Evolutionary conservation across 1,284 basidiomycete genomes (phyloP).

Genomic region (Ustilago cynodontis): DNA sequence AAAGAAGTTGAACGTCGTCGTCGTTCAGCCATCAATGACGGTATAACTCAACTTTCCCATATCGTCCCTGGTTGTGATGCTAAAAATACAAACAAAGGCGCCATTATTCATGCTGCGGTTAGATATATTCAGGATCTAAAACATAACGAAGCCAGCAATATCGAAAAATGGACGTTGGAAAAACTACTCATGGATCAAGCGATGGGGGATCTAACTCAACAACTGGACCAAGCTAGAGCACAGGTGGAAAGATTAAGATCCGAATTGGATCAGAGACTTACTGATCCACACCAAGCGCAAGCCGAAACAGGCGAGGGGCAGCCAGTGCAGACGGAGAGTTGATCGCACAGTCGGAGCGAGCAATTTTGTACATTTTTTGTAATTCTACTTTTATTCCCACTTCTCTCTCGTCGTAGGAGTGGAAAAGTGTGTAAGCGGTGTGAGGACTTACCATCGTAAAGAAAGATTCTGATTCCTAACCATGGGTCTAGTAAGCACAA

Average conservation of each 20-base stretch:
- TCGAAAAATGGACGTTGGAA: slow-evolving; percentile 90
- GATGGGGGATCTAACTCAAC: slow-evolving; percentile 65
- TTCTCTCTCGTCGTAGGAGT: neutral
- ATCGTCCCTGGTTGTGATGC: slow-evolving; percentile 85
- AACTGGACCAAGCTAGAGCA: slow-evolving; percentile 56
- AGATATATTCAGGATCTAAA: slow-evolving; percentile 90
- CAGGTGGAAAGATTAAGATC: slow-evolving; percentile 60
- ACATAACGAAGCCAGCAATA: slow-evolving; percentile 88
- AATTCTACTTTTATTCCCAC: neutral
- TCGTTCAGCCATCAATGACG: slow-evolving; percentile 93
- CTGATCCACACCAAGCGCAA: neutral
- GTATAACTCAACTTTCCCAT: slow-evolving; percentile 89
- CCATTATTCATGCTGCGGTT: slow-evolving; percentile 84
- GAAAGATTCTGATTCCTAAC: slow-evolving; percentile 42
- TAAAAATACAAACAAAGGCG: slow-evolving; percentile 82
- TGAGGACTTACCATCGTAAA: slow-evolving; percentile 24
- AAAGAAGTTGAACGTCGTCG: slow-evolving; percentile 97
- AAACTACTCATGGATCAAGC: slow-evolving; percentile 90
- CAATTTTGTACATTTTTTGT: neutral
- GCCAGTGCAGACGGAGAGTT: neutral
- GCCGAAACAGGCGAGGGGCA: neutral
- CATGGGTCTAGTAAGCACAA: slow-evolving; percentile 75
- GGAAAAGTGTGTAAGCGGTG: neutral
- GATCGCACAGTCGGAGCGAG: neutral
- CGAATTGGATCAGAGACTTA: slow-evolving; percentile 38